Evolutionary conservation across 331 rosid species (phyloP), one percentile per base, ranked within the genome.

Genomic region (Acacia concinna): DNA sequence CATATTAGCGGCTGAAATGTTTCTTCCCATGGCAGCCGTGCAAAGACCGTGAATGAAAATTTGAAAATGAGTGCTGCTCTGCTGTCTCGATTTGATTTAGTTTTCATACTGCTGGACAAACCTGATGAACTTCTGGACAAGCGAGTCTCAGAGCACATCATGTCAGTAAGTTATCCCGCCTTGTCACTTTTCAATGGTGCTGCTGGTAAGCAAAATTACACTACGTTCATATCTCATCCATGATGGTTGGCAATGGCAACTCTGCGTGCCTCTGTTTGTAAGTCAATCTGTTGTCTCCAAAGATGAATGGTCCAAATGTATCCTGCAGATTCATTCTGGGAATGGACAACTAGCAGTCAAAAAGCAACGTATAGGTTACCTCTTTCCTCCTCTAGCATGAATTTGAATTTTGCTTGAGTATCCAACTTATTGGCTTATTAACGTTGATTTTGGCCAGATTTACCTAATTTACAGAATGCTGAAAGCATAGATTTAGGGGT

Each of bases 21-120:
- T 47, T 38, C 52, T 56, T 68, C 30, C 79, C 80, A 76, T 87
- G 75, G 88, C 99, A 95, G 97, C 85, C 98, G 94, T 27, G 94
- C 97, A 72, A 95, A 95, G 85, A 95, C 99, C 40, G 99, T 95
- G 79, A 93, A 95, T 76, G 99, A 95, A 81, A 95, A 95, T 84
- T 85, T 95, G 91, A 95, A 95, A 86, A 93, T 93, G 90, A 84
- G 96, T 72, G 90, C 97, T 7, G 90, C 99, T 77, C 92, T 93
- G 74, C 90, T 95, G 78, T 93, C 99, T 18, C 90, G 97, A 73
- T 93, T 95, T 87, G 99, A 95, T 84, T 85, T 93, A 83, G 91
- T 95, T 82, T 95, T 95, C 86, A 95, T 95, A 83, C 81, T 95
- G 88, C 96, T 95, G 73, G 99, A 95, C 86, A 91, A 93, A 84